Conservation (phyloP, 2,329 filamentous ascomycete genomes). For the Penicillium glabrum region DNA sequence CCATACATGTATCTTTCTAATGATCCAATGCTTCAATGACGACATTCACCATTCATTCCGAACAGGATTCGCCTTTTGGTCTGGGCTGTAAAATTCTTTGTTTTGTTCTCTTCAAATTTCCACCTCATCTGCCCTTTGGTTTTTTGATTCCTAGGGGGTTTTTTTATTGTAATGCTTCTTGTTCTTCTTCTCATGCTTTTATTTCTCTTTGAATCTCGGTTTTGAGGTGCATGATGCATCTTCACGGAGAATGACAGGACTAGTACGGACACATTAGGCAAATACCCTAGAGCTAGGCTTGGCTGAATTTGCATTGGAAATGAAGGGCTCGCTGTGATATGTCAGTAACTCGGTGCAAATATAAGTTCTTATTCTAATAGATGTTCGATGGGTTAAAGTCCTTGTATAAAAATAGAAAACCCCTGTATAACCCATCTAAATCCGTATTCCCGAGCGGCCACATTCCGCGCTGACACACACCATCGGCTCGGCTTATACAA, state of each 20-base stretch:
- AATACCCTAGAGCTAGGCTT: conserved; percentile 9
- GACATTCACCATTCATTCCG: not conserved
- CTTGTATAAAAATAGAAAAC: too few species aligned
- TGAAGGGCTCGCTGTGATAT: conserved; percentile 5
- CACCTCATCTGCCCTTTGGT: not conserved
- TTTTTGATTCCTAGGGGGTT: too few species aligned
- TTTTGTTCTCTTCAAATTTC: not conserved
- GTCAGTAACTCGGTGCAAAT: not conserved
- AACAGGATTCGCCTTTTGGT: not conserved
- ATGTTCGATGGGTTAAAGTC: too few species aligned
- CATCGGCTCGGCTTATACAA: conserved; percentile 17
- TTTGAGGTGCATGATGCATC: not conserved
- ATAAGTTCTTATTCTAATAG: not conserved
- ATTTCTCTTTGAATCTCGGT: not conserved
- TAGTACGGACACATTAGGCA: conserved; percentile 5
- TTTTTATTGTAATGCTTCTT: too few species aligned
- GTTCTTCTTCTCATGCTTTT: not conserved
- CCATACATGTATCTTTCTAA: conserved; percentile 2
- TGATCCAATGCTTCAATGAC: not conserved
- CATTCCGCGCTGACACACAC: conserved; percentile 26
- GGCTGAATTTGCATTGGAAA: conserved; percentile 15
- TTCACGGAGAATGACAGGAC: conserved; percentile 10
- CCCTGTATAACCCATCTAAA: not conserved
- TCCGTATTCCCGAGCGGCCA: conserved; percentile 19
- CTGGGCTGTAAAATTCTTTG: conserved; percentile 12